These are phyloP conservation scores for Lodderomyces theae DNA, from an alignment of 1,139 yeast species.

Conservation along the genomic window DNA sequence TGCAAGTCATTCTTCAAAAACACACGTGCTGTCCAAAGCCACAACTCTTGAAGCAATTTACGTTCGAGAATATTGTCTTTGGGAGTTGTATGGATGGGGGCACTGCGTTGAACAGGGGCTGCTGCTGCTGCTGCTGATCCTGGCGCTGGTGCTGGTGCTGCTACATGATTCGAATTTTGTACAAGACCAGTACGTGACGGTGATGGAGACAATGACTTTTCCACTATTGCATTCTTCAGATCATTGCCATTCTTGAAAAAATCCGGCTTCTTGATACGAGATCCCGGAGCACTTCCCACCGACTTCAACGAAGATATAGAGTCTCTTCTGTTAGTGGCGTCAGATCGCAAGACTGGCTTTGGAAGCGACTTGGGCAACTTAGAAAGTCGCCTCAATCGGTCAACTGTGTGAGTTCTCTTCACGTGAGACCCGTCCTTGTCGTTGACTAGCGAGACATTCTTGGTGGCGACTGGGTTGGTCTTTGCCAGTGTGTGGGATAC, in stretches of 20 bases:
- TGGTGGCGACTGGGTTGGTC: constrained; percentile 2
- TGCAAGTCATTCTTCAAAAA: constrained; percentile 56
- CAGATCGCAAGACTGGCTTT: constrained; percentile 2
- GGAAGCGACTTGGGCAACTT: constrained; percentile 9
- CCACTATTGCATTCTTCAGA: neutral
- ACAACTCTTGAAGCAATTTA: constrained; percentile 54
- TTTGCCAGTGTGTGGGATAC: constrained; percentile 3
- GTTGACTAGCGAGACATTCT: neutral
- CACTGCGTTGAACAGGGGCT: neutral
- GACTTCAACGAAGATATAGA: neutral
- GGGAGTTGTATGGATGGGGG: neutral
- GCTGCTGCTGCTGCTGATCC: too few species aligned
- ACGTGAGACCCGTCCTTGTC: neutral
- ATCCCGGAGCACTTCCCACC: neutral
- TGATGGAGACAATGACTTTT: neutral
- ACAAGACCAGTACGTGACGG: neutral
- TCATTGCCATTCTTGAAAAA: constrained; percentile 4
- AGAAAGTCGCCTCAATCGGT: constrained; percentile 14
- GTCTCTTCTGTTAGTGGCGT: constrained; percentile 8
- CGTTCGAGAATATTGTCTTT: constrained; percentile 20
- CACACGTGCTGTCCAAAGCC: constrained; percentile 73
- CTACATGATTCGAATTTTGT: neutral
- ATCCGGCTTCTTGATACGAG: constrained; percentile 9
- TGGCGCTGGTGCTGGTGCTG: too few species aligned
- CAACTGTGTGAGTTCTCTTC: constrained; percentile 10